Conservation (phyloP, 352 stramenopile genomes). For the Detonula confervacea region DNA sequence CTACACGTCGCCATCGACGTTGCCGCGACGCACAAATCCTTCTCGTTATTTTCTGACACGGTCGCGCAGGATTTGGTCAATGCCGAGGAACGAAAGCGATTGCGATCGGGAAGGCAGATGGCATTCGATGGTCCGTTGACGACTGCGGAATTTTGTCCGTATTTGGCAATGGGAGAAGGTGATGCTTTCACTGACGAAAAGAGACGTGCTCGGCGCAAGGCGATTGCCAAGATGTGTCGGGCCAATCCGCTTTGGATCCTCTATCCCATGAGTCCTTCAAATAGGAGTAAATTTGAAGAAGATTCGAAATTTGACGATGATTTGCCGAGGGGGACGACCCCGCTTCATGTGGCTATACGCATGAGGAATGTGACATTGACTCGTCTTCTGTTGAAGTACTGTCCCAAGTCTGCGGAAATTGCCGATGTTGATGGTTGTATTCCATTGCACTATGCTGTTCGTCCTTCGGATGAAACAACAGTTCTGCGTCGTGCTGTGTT, state of each 20-base stretch:
- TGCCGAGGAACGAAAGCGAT: too few relatives aligned
- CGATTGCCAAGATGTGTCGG: slow-evolving; percentile 29
- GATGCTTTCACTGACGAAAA: background rate
- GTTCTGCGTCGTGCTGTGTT: slow-evolving; percentile 10
- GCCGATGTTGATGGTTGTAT: slow-evolving; percentile 18
- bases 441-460: slow-evolving; percentile 30
- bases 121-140: background rate
- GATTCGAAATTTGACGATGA: background rate
- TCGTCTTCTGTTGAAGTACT: slow-evolving; percentile 22
- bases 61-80: slow-evolving; percentile 3
- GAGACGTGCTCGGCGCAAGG: slow-evolving; percentile 2
- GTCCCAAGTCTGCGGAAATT: slow-evolving; percentile 7
- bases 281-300: background rate
- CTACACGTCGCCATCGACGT: slow-evolving; percentile 33
- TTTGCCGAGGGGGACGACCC: slow-evolving; percentile 4
- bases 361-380: slow-evolving; percentile 12
- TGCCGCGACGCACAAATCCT: slow-evolving; percentile 7
- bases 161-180: background rate
- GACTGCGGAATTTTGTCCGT: slow-evolving; percentile 19
- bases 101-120: background rate
- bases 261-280: background rate
- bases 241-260: slow-evolving; percentile 22
- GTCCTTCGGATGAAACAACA: slow-evolving; percentile 1
- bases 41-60: slow-evolving; percentile 9
- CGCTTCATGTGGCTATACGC: slow-evolving; percentile 29